Evolutionary conservation across 2,329 filamentous ascomycete genomes (phyloP).

Genomic region (Botrytis fragariae): DNA sequence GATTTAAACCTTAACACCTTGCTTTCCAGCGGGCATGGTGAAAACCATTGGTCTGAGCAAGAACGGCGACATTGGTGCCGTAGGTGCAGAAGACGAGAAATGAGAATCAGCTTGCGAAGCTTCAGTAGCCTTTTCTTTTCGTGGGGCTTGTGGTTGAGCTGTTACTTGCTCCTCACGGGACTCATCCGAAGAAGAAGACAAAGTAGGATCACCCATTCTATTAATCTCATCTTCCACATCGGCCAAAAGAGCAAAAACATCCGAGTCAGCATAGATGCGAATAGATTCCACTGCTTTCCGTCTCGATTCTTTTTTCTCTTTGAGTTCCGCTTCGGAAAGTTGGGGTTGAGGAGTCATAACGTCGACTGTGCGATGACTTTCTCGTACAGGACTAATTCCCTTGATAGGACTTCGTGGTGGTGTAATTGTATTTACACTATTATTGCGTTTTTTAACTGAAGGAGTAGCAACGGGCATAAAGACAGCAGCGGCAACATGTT

Average conservation of each 20-base stretch:
- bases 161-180: neutral
- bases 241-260: constrained; percentile 63
- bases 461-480: constrained; percentile 39
- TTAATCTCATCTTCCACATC: constrained; percentile 64
- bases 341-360: neutral
- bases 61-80: constrained; percentile 3
- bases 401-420: constrained; percentile 46
- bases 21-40: constrained; percentile 12
- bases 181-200: neutral
- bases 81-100: neutral
- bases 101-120: neutral
- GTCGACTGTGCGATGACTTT: neutral
- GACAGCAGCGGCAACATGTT: constrained; percentile 73
- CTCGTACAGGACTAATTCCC: neutral
- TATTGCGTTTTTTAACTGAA: too few relatives aligned
- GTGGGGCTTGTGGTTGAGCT: neutral
- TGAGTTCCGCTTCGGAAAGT: neutral
- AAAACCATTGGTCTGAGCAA: constrained; percentile 12
- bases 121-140: neutral
- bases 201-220: constrained; percentile 36
- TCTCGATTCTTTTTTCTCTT: constrained; percentile 12
- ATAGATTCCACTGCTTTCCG: constrained; percentile 59
- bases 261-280: constrained; percentile 64
- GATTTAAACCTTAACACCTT: constrained; percentile 11
- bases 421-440: constrained; percentile 23